Evolutionary conservation across 805 yeast genomes (phyloP), one percentile per base, ranked within the genome.

Genomic region (Kodamaea sagamina): DNA sequence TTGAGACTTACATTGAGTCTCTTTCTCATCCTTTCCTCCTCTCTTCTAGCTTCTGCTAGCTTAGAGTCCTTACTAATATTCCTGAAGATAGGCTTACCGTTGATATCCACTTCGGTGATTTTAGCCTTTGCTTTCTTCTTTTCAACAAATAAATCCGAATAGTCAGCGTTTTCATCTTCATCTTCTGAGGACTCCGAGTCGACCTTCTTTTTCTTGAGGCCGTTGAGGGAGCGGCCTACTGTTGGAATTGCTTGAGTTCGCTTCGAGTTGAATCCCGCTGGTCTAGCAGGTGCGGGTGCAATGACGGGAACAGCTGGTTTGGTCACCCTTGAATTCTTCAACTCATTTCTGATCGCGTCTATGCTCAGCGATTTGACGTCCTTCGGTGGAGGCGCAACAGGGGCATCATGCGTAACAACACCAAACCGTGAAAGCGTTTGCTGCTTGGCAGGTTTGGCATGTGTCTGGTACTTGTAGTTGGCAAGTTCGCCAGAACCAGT

Each of bases 1-100:
- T 78, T 81, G 58, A 89, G 63, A 54, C 84, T 87, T 9, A 89
- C 89, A 55, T 84, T 82, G 42, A 92, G 68, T 50, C 98, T 75
- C 50, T 77, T 69, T 50, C 95, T 77, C 90, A 89, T 87, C 42
- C 82, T 68, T 47, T 84, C 84, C 58, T 85, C 90, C 29, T 83
- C 92, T 26, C 70, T 69, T 11, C 75, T 64, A 8, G 63, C 63
- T 13, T 53, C 50, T 43, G 66, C 65, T 21, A 70, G 56, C 39
- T 63, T 70, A 4, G 49, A 45, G 8, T 36, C 39, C 15, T 27
- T 40, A 8, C 56, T 51, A n/a, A 12, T 25, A 3, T 47, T 28
- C 31, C 52, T 64, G 4, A 49, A 37, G 5, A 68, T 42, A 3
- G 72, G 72, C 27, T 58, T 63, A 0, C 80, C 81, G 42, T 71